These are phyloP conservation scores for Puya raimondii DNA, from an alignment of 176 grass and related monocot species.

Conservation along the genomic window DNA sequence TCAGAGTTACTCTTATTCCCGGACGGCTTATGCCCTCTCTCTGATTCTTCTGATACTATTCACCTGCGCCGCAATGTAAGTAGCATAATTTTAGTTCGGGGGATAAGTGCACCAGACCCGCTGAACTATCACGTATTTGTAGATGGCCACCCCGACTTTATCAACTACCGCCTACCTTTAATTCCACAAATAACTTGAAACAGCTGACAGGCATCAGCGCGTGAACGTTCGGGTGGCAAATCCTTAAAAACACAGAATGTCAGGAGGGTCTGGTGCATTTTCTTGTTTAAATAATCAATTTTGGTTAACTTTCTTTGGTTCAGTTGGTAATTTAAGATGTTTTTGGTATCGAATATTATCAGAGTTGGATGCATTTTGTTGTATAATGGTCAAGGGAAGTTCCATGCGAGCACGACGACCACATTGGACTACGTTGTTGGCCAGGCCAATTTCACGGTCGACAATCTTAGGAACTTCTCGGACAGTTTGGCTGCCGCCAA, in stretches of 20 bases:
- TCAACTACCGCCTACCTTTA: too few species aligned
- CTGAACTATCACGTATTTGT: too few species aligned
- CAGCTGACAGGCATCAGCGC: too few species aligned
- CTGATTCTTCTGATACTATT: constrained; percentile 72
- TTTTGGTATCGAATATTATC: constrained; percentile 12
- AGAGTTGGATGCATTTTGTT: constrained; percentile 58
- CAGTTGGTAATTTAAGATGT: neutral
- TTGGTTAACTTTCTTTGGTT: constrained; percentile 8
- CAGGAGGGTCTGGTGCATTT: too few species aligned
- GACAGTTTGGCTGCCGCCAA: constrained; percentile 78
- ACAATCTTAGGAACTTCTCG: constrained; percentile 79
- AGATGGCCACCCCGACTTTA: too few species aligned
- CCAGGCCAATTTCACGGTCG: constrained; percentile 69
- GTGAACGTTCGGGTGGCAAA: too few species aligned
- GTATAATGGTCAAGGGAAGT: constrained; percentile 74
- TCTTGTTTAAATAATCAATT: neutral
- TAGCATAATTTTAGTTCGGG: neutral
- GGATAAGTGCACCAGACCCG: too few species aligned
- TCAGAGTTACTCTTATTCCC: constrained; percentile 53
- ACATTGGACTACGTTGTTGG: constrained; percentile 69
- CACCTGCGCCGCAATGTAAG: constrained; percentile 88
- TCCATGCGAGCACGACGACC: constrained; percentile 57
- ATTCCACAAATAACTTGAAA: too few species aligned
- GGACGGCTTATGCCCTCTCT: constrained; percentile 57
- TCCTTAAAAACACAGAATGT: too few species aligned